Evolutionary conservation across 306 rosid species (phyloP), one percentile per base, ranked within the genome.

Genomic region (Hippophae rhamnoides): DNA sequence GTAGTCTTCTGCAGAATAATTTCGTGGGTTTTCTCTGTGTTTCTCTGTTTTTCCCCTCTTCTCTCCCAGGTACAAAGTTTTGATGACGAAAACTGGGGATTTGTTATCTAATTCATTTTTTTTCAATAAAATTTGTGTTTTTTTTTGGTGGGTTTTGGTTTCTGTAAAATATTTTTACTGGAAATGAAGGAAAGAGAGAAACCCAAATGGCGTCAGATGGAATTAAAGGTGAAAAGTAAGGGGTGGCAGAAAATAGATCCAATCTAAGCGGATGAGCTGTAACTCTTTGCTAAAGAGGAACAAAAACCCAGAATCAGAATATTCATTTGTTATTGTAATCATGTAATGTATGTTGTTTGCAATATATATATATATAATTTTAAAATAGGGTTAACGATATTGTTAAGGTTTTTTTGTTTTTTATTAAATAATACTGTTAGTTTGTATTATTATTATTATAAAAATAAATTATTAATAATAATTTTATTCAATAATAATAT

Each of bases 201-300:
- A 52, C 67, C 43, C 71, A 64, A 62, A 74, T 76, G 81, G 77
- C 69, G 73, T 66, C 45, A 54, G 81, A 73, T 13, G 76, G 69
- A 74, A 72, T 13, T 64, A 67, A 76, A 74, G 80, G 53, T 46
- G 13, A 57, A 64, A 71, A 70, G 74, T 25, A 69, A 61, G 50
- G 58, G 41, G 57, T 49, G 84, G 65, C 60, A 71, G 78, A 57
- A 60, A 73, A 77, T 64, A 43, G 87, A 87, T 88, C 89, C 94
- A 84, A 75, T 78, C 81, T 74, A 65, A 77, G 75, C 82, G 85
- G 94, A 48, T 78, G 89, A 82, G 84, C 82, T 84, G 84, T 76
- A 70, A 45, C 8, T 71, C 50, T 31, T 47, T 62, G 66, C 64
- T 59, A 49, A 60, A 48, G 65, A 63, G 55, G 63, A 71, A 75